These are phyloP conservation scores for Ottelia alismoides DNA, from an alignment of 106 monocot genomes.

Conservation along the genomic window DNA sequence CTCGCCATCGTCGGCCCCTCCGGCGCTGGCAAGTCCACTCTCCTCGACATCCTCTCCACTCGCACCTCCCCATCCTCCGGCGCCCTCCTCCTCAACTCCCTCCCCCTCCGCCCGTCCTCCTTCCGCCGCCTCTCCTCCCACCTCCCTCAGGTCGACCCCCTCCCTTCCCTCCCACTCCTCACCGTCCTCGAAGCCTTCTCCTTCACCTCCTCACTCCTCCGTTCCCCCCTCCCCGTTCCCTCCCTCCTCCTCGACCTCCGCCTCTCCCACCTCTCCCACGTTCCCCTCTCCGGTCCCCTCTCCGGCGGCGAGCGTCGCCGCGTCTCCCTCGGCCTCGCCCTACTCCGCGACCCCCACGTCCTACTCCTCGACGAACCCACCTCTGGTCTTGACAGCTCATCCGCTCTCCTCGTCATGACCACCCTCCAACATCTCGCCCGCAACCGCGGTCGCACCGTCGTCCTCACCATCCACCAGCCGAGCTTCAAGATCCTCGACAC, in stretches of 20 bases:
- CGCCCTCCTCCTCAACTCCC: slow-evolving; percentile 60
- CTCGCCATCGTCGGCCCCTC: no score
- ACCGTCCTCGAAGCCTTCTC: slow-evolving; percentile 79
- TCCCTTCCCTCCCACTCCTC: slow-evolving; percentile 56
- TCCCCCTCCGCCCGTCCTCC: slow-evolving; percentile 37
- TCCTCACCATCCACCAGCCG: slow-evolving; percentile 88
- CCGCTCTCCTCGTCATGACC: slow-evolving; percentile 49
- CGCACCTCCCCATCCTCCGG: slow-evolving; percentile 56
- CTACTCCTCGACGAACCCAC: slow-evolving; percentile 97
- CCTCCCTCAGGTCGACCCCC: slow-evolving; percentile 80
- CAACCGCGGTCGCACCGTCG: slow-evolving; percentile 32
- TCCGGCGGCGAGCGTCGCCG: slow-evolving; percentile 89
- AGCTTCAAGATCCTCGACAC: slow-evolving; percentile 59
- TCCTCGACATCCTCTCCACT: slow-evolving; percentile 75
- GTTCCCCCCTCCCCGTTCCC: no score
- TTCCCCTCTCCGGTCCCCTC: slow-evolving; percentile 39
- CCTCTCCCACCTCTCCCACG: slow-evolving; percentile 54
- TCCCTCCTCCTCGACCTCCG: slow-evolving; percentile 71
- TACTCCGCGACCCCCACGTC: slow-evolving; percentile 62
- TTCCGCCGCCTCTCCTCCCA: slow-evolving; percentile 76
- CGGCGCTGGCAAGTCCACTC: no score
- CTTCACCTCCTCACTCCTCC: no score
- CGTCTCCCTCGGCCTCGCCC: slow-evolving; percentile 71
- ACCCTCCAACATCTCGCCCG: slow-evolving; percentile 40
- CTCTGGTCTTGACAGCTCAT: slow-evolving; percentile 82